Percentiles rank a stretch among this genome's conserved stretches.
phyloP scores from a whole-genome alignment of 1,284 basidiomycete genomes.

The Tylopilus sp. region DNA sequence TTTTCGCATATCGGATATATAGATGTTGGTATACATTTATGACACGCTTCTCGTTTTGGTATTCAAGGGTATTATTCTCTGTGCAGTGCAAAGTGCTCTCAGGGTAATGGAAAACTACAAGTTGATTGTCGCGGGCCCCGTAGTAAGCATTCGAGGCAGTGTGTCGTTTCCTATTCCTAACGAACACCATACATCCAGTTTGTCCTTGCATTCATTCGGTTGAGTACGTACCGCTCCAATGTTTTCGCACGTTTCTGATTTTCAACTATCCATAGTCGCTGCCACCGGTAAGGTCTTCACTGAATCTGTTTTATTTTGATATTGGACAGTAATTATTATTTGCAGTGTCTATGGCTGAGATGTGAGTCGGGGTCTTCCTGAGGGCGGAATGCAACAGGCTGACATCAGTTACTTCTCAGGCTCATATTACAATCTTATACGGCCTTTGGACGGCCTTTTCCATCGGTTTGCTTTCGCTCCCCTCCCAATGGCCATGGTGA shows the following conservation, averaged over 20 bases:
- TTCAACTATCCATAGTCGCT: slow-evolving; percentile 17
- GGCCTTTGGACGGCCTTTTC: slow-evolving; percentile 21
- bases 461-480: slow-evolving; percentile 17
- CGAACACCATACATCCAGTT: slow-evolving; percentile 14
- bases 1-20: slow-evolving; percentile 38
- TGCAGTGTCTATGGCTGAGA: slow-evolving; percentile 33
- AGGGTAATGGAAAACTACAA: slow-evolving; percentile 4
- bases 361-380: slow-evolving; percentile 23
- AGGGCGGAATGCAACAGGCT: background rate
- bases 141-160: slow-evolving; percentile 22
- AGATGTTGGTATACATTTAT: slow-evolving; percentile 25
- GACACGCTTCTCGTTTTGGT: no score
- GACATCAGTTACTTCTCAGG: slow-evolving; percentile 12
- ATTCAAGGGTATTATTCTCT: no score
- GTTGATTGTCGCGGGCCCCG: slow-evolving; percentile 24
- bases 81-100: slow-evolving; percentile 26
- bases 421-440: slow-evolving; percentile 24
- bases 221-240: slow-evolving; percentile 19
- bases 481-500: background rate
- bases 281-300: slow-evolving; percentile 26
- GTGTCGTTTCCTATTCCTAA: slow-evolving; percentile 9
- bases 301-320: background rate
- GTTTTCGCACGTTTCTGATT: background rate
- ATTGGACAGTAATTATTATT: background rate
- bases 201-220: slow-evolving; percentile 27